Conservation (phyloP, 2,329 filamentous ascomycete genomes). For the Passalora sequoiae region DNA sequence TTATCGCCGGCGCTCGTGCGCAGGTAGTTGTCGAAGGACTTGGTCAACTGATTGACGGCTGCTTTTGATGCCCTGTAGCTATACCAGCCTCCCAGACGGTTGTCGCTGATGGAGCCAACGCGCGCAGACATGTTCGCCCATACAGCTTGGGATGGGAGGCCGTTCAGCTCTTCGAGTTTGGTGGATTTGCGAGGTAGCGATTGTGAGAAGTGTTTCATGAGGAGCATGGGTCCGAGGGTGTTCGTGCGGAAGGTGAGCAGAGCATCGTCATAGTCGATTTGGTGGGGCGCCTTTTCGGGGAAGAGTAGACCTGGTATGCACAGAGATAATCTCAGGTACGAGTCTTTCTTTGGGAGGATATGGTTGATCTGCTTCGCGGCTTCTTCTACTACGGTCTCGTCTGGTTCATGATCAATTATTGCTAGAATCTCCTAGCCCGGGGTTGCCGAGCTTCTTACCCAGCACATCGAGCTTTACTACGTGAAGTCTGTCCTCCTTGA, state of each 20-base stretch:
- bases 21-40: conserved; percentile 66
- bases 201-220: conserved; percentile 68
- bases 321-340: conserved; percentile 65
- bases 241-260: conserved; percentile 70
- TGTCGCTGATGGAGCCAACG: conserved; percentile 69
- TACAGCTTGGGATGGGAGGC: conserved; percentile 50
- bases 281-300: conserved; percentile 64
- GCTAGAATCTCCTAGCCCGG: conserved; percentile 53
- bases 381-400: conserved; percentile 57
- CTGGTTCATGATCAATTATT: conserved; percentile 34
- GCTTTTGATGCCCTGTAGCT: conserved; percentile 73
- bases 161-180: conserved; percentile 29
- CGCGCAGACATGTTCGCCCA: conserved; percentile 74
- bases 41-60: conserved; percentile 64
- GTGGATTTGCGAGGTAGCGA: conserved; percentile 61
- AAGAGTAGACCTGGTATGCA: conserved; percentile 66
- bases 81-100: conserved; percentile 73
- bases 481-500: conserved; percentile 45
- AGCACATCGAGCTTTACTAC: conserved; percentile 54
- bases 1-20: conserved; percentile 52
- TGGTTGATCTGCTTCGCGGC: conserved; percentile 45
- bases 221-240: conserved; percentile 65
- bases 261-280: conserved; percentile 58
- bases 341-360: conserved; percentile 34
- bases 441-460: conserved; percentile 56